A percentile compares a stretch with the other conserved stretches of the same genome.
Conservation (phyloP, 352 stramenopile species). For the Elongisporangium senticosum region DNA sequence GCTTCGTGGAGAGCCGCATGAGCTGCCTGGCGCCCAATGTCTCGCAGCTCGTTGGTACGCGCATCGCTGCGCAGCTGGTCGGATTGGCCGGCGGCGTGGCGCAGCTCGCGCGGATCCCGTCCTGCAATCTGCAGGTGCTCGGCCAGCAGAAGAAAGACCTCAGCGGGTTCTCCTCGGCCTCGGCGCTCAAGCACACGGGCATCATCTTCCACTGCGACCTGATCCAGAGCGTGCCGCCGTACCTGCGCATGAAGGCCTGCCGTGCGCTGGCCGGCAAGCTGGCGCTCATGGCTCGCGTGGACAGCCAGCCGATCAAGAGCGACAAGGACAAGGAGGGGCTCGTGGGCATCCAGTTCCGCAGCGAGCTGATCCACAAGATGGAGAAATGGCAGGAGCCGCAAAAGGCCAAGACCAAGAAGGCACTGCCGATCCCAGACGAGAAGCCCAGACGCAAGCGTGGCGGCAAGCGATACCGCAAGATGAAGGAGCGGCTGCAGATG, state of each 20-base stretch:
- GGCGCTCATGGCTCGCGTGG: conserved; percentile 89
- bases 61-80: conserved; percentile 93
- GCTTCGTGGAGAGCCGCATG: conserved; percentile 93
- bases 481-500: conserved; percentile 97
- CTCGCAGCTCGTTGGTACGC: conserved; percentile 91
- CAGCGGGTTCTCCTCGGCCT: conserved; percentile 82
- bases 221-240: conserved; percentile 85
- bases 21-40: conserved; percentile 91
- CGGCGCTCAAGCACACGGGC: conserved; percentile 88
- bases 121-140: conserved; percentile 97
- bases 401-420: conserved; percentile 96
- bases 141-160: conserved; percentile 93
- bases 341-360: conserved; percentile 81
- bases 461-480: conserved; percentile 92
- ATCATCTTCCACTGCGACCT: conserved; percentile 93
- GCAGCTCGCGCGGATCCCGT: conserved; percentile 92
- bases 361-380: conserved; percentile 93
- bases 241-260: conserved; percentile 92
- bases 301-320: conserved; percentile 80
- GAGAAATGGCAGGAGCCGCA: conserved; percentile 97
- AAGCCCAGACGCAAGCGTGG: conserved; percentile 93
- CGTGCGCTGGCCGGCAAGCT: conserved; percentile 90
- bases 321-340: conserved; percentile 46
- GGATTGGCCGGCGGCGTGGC: conserved; percentile 92
- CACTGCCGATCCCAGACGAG: conserved; percentile 93